Conservation (phyloP, 2,329 filamentous ascomycete species). For the Celoporthe dispersa region DNA sequence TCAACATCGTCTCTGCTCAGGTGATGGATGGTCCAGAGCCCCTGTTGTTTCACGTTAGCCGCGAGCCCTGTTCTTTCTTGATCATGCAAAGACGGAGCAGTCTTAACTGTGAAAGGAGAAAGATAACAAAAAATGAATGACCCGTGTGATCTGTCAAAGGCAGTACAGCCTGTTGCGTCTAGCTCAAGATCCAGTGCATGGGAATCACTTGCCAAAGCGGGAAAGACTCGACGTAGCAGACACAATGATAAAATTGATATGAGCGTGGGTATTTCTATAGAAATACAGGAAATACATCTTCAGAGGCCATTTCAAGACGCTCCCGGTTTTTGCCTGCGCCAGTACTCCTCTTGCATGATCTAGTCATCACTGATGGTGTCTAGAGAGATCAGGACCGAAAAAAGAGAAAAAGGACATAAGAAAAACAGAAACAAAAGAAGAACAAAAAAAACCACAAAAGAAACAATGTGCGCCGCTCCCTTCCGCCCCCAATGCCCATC, state of each 20-base stretch:
- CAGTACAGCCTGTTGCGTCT: too few species aligned
- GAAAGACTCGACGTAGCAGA: not conserved
- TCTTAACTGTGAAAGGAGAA: too few species aligned
- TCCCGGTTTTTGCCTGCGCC: not conserved
- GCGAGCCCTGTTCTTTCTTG: too few species aligned
- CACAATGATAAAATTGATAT: not conserved
- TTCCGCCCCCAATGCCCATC: not conserved
- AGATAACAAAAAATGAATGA: too few species aligned
- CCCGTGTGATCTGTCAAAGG: too few species aligned
- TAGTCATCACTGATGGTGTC: not conserved
- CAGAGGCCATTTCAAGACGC: not conserved
- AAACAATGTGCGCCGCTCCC: not conserved
- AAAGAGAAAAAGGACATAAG: not conserved
- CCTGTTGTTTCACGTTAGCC: too few species aligned
- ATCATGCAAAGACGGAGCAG: too few species aligned
- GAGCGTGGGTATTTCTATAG: not conserved
- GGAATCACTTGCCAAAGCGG: not conserved
- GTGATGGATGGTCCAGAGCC: too few species aligned
- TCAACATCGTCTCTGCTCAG: too few species aligned
- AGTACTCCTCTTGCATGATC: not conserved
- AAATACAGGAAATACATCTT: not conserved
- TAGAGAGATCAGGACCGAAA: not conserved
- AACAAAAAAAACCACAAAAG: not conserved
- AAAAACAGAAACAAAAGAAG: not conserved
- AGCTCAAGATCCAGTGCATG: too few species aligned